phyloP scores from a whole-genome alignment of 495 filamentous ascomycete genomes.

The Trichocladium antarcticum region DNA sequence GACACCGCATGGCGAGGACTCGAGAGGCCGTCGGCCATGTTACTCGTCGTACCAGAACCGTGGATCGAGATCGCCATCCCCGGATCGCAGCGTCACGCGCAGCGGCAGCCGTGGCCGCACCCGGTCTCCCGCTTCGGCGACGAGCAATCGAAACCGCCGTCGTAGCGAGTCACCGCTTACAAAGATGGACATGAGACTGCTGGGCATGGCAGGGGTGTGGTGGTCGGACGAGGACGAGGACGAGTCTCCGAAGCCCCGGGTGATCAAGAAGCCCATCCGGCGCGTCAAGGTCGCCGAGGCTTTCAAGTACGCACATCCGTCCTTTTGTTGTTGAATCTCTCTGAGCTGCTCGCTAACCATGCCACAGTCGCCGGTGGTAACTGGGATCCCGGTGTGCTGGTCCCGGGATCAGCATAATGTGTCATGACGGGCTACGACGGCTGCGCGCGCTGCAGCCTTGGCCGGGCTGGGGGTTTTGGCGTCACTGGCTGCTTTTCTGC shows the following conservation, averaged over 20 bases:
- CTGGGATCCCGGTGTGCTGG: too few species aligned
- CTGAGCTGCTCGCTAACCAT: not conserved
- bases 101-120: conserved; percentile 7
- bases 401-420: not conserved
- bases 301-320: conserved; percentile 15
- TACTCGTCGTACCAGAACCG: conserved; percentile 6
- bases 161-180: conserved; percentile 23
- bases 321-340: not conserved
- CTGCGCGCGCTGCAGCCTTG: too few species aligned
- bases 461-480: not conserved
- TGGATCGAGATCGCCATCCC: conserved; percentile 11
- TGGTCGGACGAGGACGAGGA: conserved; percentile 9
- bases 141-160: conserved; percentile 10
- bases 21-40: not conserved
- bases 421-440: not conserved
- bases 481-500: not conserved
- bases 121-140: not conserved
- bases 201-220: conserved; percentile 18
- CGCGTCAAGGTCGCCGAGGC: conserved; percentile 21
- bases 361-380: conserved; percentile 4
- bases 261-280: conserved; percentile 18
- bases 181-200: conserved; percentile 15
- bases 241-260: conserved; percentile 5
- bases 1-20: conserved; percentile 9
- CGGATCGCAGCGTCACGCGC: conserved; percentile 2